Conservation (phyloP, 164 flowering plant species). For the Echeveria elegans region DNA sequence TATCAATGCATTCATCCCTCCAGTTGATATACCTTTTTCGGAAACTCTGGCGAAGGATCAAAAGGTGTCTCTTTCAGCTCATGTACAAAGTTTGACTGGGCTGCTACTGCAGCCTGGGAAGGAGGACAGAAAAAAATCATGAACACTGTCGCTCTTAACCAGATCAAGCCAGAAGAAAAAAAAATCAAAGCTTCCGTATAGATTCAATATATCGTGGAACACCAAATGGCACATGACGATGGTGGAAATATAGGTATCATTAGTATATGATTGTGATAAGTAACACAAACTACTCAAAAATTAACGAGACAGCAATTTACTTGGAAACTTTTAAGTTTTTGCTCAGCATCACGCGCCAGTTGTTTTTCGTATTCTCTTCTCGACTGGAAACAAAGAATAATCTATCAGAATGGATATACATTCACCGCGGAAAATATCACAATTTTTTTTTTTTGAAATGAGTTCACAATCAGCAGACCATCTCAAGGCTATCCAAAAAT, state of each 20-base stretch:
- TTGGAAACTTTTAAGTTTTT: conserved; percentile 72
- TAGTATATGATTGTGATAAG: neutral
- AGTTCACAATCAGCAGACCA: conserved; percentile 39
- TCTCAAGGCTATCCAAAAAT: conserved; percentile 73
- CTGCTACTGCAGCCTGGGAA: conserved; percentile 53
- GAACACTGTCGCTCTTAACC: neutral
- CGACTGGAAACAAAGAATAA: conserved; percentile 33
- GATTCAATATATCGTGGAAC: neutral
- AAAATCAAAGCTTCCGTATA: neutral
- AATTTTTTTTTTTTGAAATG: neutral
- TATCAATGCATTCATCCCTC: neutral
- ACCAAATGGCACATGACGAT: neutral
- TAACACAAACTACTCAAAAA: neutral
- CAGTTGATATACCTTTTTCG: neutral
- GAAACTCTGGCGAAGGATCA: conserved; percentile 18
- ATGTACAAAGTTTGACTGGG: conserved; percentile 25
- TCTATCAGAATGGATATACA: neutral
- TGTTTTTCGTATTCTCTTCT: conserved; percentile 67
- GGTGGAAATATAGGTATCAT: neutral
- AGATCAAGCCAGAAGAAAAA: neutral
- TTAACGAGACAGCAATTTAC: conserved; percentile 25
- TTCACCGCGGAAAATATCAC: neutral
- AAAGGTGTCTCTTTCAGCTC: conserved; percentile 55
- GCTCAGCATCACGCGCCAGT: conserved; percentile 72
- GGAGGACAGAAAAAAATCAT: neutral